Evolutionary conservation across 2,329 filamentous ascomycete species (phyloP), one percentile per base, ranked within the genome.

Genomic region (Xylaria sp.): DNA sequence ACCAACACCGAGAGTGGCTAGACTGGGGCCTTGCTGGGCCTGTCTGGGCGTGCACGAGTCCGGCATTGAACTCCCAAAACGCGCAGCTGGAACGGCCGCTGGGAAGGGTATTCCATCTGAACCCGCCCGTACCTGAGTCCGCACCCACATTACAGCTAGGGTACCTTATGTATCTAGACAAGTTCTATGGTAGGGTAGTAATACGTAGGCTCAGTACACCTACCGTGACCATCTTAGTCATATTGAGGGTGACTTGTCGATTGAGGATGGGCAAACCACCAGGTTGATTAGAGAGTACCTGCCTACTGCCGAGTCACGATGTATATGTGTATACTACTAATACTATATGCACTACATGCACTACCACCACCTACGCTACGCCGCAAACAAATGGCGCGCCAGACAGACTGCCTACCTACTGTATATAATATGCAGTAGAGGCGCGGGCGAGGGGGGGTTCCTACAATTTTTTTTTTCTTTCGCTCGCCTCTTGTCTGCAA

Each of bases 41-140:
- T 55, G 39, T 46, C 59, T 54, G 60, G 55, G 54, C 36, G 60
- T 60, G 54, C 59, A 60, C 62, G 58, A 66, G 66, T 56, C 59
- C 64, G 69, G 67, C 64, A 70, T 64, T 67, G 64, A 46, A 46
- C 33, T 46, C 65, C 55, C 62, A 68, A 73, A 63, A 71, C 65
- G 69, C 67, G 60, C 62, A 69, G 70, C 70, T 71, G 67, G 67
- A 70, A 72, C 70, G 59, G 55, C 33, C 55, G 60, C 51, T 63
- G 49, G 63, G 60, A 58, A 28, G 55, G 10, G 15, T 28, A 52
- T 33, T n/a, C 12, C 52, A 36, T 55, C 52, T 55, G 52, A 9
- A 18, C 52, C 52, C 52, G 28, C 36, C 36, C 12, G 20, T 57
- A 10, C 28, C 52, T 46, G 41, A 46, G 41, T n/a, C 41, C 41